These are phyloP conservation scores for Ilyonectria mors-panacis DNA, from an alignment of 2,329 filamentous ascomycete species.

Conservation along the genomic window DNA sequence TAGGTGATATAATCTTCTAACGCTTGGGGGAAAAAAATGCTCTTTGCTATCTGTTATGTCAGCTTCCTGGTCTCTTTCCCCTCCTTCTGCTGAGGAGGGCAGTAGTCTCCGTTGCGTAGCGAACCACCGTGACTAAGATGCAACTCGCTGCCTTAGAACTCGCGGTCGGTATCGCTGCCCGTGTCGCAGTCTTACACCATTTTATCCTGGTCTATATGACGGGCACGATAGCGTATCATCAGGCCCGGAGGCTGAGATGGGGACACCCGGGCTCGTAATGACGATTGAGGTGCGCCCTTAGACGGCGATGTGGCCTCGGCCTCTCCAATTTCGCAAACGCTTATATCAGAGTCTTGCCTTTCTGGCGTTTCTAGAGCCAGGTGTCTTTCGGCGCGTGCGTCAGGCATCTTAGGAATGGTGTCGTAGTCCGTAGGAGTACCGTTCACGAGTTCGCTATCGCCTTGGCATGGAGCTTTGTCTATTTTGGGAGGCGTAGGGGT, in stretches of 20 bases:
- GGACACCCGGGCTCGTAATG: background rate
- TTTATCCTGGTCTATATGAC: background rate
- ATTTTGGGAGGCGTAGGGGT: no score
- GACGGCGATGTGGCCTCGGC: constrained; percentile 1
- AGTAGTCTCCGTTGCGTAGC: background rate
- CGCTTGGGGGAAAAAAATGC: no score
- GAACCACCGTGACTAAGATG: background rate
- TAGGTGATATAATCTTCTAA: no score
- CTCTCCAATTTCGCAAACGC: background rate
- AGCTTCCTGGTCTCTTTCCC: no score
- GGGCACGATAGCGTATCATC: background rate
- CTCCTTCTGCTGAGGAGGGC: background rate
- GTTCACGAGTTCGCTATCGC: no score
- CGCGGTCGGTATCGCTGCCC: background rate
- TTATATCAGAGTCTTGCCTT: constrained; percentile 4
- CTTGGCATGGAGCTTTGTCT: no score
- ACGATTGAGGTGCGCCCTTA: constrained; percentile 9
- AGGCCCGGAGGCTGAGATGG: background rate
- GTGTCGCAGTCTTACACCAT: background rate
- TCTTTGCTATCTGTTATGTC: no score
- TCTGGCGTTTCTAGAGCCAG: constrained; percentile 4
- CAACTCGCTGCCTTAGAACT: background rate
- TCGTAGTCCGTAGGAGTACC: no score
- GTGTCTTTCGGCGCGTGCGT: background rate
- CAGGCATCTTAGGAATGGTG: constrained; percentile 4